phyloP scores from a whole-genome alignment of 306 rosid genomes.

The Leucaena leucocephala region DNA sequence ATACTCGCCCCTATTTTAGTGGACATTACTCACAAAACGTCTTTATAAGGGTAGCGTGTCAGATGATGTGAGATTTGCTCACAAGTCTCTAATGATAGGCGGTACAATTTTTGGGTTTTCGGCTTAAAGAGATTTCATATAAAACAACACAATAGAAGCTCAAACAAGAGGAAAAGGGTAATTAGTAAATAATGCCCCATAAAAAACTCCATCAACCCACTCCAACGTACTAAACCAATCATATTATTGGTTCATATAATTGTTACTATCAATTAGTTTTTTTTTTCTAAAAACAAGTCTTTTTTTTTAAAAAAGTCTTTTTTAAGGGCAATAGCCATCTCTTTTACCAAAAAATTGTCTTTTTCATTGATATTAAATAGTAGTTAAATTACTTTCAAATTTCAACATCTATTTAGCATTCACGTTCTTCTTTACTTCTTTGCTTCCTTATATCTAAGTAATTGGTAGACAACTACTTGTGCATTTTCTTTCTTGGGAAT shows the following conservation, averaged over 20 bases:
- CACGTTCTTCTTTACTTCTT: not conserved
- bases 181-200: not conserved
- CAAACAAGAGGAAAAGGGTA: not conserved
- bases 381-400: not conserved
- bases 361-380: not conserved
- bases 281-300: not conserved
- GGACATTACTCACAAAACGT: slow-evolving; percentile 15
- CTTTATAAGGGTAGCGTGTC: slow-evolving; percentile 4
- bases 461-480: slow-evolving; percentile 21
- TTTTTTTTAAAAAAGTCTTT: too few species aligned
- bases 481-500: not conserved
- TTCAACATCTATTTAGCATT: not conserved
- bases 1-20: not conserved
- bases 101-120: not conserved
- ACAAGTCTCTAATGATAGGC: not conserved
- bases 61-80: not conserved
- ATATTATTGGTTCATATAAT: not conserved
- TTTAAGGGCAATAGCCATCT: too few species aligned
- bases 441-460: not conserved
- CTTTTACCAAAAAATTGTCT: not conserved
- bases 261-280: not conserved
- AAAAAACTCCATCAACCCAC: not conserved
- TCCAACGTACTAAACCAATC: not conserved
- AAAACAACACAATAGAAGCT: not conserved
- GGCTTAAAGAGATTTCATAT: not conserved